Evolutionary conservation across 2,329 filamentous ascomycete genomes (phyloP).

Genomic region (Ophiocordyceps camponoti-floridani): DNA sequence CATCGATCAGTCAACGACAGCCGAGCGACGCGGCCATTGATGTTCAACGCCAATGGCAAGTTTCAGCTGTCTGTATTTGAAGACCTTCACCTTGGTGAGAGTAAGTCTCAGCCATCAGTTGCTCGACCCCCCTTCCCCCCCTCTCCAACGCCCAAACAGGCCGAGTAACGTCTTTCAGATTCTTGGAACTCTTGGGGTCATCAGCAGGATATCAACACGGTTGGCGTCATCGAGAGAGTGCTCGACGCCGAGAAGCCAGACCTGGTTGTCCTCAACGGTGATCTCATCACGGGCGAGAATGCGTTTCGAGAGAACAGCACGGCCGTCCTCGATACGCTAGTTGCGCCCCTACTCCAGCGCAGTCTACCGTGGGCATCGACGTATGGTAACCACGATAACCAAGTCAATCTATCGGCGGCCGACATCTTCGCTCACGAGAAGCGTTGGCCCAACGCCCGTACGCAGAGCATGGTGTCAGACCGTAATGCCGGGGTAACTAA

Average conservation of each 20-base stretch:
- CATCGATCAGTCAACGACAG: neutral
- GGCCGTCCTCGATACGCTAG: slow-evolving; percentile 38
- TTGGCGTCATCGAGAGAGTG: slow-evolving; percentile 36
- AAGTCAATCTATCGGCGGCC: slow-evolving; percentile 35
- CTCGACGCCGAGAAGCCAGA: slow-evolving; percentile 37
- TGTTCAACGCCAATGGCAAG: slow-evolving; percentile 23
- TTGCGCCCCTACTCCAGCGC: slow-evolving; percentile 35
- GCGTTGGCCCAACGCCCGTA: slow-evolving; percentile 18
- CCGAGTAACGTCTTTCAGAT: slow-evolving; percentile 11
- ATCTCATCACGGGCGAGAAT: slow-evolving; percentile 53
- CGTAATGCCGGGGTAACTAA: slow-evolving; percentile 23
- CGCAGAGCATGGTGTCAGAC: slow-evolving; percentile 19
- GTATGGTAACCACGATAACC: slow-evolving; percentile 54
- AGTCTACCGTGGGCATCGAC: slow-evolving; percentile 45
- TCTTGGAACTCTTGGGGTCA: slow-evolving; percentile 25
- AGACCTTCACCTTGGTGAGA: slow-evolving; percentile 56
- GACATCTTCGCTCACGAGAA: slow-evolving; percentile 23
- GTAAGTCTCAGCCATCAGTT: slow-evolving; percentile 15
- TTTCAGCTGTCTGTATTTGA: slow-evolving; percentile 44
- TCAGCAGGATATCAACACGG: slow-evolving; percentile 36
- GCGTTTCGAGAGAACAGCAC: slow-evolving; percentile 34
- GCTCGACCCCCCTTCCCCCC: neutral
- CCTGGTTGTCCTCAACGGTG: slow-evolving; percentile 53
- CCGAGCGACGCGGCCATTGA: slow-evolving; percentile 3
- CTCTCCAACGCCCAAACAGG: too few relatives aligned